These are phyloP conservation scores for Naganishia cerealis DNA, from an alignment of 1,284 basidiomycete species.

Conservation along the genomic window DNA sequence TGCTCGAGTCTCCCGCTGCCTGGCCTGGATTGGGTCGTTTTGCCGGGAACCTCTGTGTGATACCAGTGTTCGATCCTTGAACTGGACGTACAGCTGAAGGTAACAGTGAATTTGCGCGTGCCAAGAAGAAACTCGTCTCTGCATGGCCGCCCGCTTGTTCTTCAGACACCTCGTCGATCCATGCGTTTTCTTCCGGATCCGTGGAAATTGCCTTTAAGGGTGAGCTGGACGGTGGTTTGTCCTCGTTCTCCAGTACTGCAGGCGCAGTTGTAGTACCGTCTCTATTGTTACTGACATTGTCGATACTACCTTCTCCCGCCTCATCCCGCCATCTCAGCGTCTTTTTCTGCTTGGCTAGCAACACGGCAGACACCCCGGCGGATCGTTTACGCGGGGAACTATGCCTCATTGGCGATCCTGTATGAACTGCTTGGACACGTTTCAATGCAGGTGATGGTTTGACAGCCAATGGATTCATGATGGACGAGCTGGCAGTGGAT, in stretches of 20 bases:
- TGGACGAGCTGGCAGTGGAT: slow-evolving; percentile 24
- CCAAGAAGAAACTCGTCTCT: slow-evolving; percentile 2
- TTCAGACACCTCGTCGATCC: slow-evolving; percentile 31
- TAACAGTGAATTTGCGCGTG: background rate
- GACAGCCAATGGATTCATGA: slow-evolving; percentile 12
- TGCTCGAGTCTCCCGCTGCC: slow-evolving; percentile 19
- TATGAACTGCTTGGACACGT: slow-evolving; percentile 23
- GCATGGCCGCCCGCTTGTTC: slow-evolving; percentile 1
- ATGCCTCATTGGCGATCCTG: slow-evolving; percentile 57
- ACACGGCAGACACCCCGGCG: slow-evolving; percentile 29
- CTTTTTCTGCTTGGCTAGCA: slow-evolving; percentile 59
- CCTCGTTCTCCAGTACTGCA: slow-evolving; percentile 14
- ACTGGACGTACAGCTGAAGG: slow-evolving; percentile 5
- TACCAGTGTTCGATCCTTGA: slow-evolving; percentile 5
- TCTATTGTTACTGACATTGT: slow-evolving; percentile 57
- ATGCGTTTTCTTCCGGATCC: slow-evolving; percentile 30
- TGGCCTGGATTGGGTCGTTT: slow-evolving; percentile 16
- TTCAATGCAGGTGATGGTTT: slow-evolving; percentile 34
- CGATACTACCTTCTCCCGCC: slow-evolving; percentile 75
- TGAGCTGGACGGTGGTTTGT: slow-evolving; percentile 2
- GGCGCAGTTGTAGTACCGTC: background rate
- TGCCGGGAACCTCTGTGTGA: slow-evolving; percentile 12
- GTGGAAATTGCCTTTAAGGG: background rate
- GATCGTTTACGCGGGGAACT: slow-evolving; percentile 65
- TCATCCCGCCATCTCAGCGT: slow-evolving; percentile 87